A percentile compares a stretch with the other conserved stretches of the same genome.
phyloP scores from a whole-genome alignment of 345 rosid species.

The Melaleuca alternifolia region DNA sequence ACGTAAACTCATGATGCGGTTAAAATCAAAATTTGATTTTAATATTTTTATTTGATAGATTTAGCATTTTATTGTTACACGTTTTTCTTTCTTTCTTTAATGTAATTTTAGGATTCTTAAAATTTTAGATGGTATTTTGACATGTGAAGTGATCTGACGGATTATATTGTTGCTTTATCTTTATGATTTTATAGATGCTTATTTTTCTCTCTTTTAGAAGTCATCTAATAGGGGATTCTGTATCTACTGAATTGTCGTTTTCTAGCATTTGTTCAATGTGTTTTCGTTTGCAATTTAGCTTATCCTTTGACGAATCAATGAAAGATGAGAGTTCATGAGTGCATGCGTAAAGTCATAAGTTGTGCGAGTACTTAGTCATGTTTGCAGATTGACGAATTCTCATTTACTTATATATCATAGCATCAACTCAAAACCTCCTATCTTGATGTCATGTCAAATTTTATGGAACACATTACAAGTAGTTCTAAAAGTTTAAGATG shows the following conservation, averaged over 20 bases:
- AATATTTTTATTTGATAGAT: background rate
- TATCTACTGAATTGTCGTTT: background rate
- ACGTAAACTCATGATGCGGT: background rate
- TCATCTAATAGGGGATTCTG: background rate
- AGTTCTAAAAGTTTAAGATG: background rate
- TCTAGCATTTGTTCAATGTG: background rate
- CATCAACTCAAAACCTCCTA: background rate
- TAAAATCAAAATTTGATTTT: background rate
- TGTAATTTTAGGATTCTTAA: background rate
- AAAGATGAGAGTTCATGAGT: background rate
- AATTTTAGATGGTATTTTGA: background rate
- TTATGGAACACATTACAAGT: background rate
- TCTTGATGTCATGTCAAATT: background rate
- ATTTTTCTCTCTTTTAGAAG: background rate
- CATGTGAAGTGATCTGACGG: background rate
- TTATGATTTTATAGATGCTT: background rate
- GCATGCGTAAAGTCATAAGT: rapidly evolving
- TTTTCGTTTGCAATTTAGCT: background rate
- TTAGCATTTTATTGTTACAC: background rate
- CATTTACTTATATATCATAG: background rate
- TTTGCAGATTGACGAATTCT: background rate
- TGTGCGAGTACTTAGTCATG: background rate
- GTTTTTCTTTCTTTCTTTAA: background rate
- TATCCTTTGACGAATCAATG: background rate
- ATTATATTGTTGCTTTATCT: background rate